Base-by-base conservation (phyloP, 495 filamentous ascomycete species). In the Astrothelium macrocarpum region DNA sequence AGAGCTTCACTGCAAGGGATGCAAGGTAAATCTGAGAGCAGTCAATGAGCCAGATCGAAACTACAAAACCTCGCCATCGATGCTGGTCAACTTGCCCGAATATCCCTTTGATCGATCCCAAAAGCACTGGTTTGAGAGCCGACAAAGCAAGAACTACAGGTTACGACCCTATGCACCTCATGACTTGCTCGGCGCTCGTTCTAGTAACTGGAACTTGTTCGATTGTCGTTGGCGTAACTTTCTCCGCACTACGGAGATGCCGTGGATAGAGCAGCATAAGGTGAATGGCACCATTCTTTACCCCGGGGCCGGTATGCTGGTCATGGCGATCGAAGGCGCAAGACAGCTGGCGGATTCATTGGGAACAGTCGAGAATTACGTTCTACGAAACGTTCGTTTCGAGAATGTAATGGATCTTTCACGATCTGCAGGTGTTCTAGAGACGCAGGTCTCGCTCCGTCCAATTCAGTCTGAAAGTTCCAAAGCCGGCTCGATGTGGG, bases 181-280 rank as follows among this genome's bases (percentile, higher is more conserved):
- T 42, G 83, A 85, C 65, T 71, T 87, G 0, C 73, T 88, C 1
- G 86, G 85, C 0, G 71, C 74, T 7, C 72, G 75, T 3, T 73
- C 74, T 11, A 66, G 74, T 32, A 81, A 81, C 53, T 81, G 73
- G 32, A 81, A 78, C 62, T 72, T 77, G 2, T 62, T 79, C 3
- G 77, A 83, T 59, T 72, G 78, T 3, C 73, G 72, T 1, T 71
- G 77, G 45, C 62, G 72, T n/a, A 59, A 76, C n/a, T 9, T 2
- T 25, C 11, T 60, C n/a, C 3, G 4, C 4, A 4, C 16, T 3
- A 61, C 71, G 7, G 76, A 78, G 25, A 65, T 77, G 2, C 78
- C 78, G 7, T 81, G 78, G 78, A 31, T 81, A 0, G 63, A 61
- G 11, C 72, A 80, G 28, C 77, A 81, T 62, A 64, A 69, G 32